Base-by-base conservation (phyloP, 208 protist genomes). In the Trypanosoma cruzi region DNA sequence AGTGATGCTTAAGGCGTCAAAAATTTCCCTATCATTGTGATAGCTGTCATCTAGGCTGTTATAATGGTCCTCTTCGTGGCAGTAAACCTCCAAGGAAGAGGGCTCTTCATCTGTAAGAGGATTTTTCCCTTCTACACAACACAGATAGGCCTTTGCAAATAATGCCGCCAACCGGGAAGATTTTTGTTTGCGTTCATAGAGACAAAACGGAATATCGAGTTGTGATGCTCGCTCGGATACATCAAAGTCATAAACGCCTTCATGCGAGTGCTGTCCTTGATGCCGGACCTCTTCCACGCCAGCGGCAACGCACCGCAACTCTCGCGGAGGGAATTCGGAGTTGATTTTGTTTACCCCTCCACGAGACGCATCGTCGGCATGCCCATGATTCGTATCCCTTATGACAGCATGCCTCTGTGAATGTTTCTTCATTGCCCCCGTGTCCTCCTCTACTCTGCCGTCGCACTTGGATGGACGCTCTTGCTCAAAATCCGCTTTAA, bases 1-100 rank as follows among this genome's bases (percentile, higher is more conserved):
- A 0, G 66, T 80, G 28, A 90, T 57, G 66, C 67, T 82, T 8
- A 90, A 64, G 52, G 74, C 75, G 58, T 85, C 84, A 29, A 90
- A 73, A 52, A 68, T 74, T 53, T 84, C 78, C 34, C 75, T 69
- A 49, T 90, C 84, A 8, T 79, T 61, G 64, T 90, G 84, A 65
- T 82, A 90, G 26, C 62, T 59, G 61, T 90, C 84, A 36, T 86
- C 81, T 54, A 80, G 52, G 11, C 13, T 57, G 2, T 57, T 24
- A n/a, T 32, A 34, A 44, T 44, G 13, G 13, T 44, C 5, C 5
- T 44, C 5, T 16, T 44, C 5, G 13, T 44, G 13, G 13, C 13
- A 44, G 13, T 44, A 44, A 44, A 44, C 7, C 6, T n/a, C 4
- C 22, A 18, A 8, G 22, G 48, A 53, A n/a, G 18, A 53, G 48